A percentile compares a stretch with the other conserved stretches of the same genome.
Evolutionary conservation across 169 alveolate species (phyloP).

Genomic region (Eimeria falciformis): DNA sequence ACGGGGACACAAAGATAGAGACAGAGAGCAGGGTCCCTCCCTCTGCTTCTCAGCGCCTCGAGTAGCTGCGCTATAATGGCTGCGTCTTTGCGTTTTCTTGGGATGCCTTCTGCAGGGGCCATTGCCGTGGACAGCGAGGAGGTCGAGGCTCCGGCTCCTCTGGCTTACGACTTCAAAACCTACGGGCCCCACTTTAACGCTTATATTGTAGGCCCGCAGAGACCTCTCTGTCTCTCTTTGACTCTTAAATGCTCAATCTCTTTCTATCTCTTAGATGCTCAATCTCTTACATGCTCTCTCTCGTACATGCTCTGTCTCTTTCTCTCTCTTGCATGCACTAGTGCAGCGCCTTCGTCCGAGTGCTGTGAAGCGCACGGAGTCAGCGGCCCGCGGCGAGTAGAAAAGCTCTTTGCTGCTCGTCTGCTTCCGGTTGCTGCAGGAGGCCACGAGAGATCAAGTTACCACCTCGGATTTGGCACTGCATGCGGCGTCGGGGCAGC

Average conservation of each 20-base stretch:
- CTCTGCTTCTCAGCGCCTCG: too few species aligned
- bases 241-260: background rate
- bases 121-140: background rate
- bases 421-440: constrained; percentile 45
- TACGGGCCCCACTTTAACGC: constrained; percentile 1
- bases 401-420: background rate
- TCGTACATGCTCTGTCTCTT: background rate
- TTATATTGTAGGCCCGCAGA: background rate
- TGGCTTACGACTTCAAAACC: background rate
- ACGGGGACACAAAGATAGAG: too few species aligned
- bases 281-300: background rate
- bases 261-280: background rate
- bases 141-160: constrained; percentile 25
- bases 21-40: too few species aligned
- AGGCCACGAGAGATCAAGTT: constrained; percentile 3
- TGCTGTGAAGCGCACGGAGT: background rate
- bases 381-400: background rate
- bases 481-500: background rate
- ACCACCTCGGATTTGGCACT: background rate
- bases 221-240: background rate
- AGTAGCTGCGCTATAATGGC: too few species aligned
- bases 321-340: background rate
- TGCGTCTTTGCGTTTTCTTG: too few species aligned
- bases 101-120: constrained; percentile 9
- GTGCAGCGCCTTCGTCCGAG: background rate